Base-by-base conservation (phyloP, 306 rosid genomes). In the Begonia masoniana region DNA sequence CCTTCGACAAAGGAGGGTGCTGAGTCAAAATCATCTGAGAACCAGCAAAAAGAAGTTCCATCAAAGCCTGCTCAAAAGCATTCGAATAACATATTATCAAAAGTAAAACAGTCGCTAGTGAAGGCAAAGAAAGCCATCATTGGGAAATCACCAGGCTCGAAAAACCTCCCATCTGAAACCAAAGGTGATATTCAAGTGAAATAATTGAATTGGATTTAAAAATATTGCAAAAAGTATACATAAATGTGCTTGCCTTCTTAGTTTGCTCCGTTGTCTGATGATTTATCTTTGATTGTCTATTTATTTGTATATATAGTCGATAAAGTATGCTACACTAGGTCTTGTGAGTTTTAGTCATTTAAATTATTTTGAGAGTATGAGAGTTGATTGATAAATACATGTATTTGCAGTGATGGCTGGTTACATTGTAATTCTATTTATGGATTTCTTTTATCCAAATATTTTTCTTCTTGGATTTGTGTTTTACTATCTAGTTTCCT, bases 51-150 rank as follows among this genome's bases (percentile, higher is more conserved):
- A 43, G 56, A 63, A 53, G 69, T 74, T 59, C 58, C 77, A 48
- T 65, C 71, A 35, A 85, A 85, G 57, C 69, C 82, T 14, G 66
- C 64, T 52, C 92, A 77, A 11, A 86, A 75, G 77, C 95, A 82
- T 31, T 77, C 95, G 61, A 77, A 75, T 61, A 83, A 77, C 72
- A 61, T 82, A 14, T 63, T 86, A 43, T 80, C 93, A 42, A 86
- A 86, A 78, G 88, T 86, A 52, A 86, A 86, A 56, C 93, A 82
- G 56, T 75, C 93, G 47, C 72, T 86, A 9, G 95, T 73, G 58
- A 86, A 86, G 62, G 95, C 91, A 65, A 86, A 75, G 76, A 86
- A 86, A 69, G 95, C 95, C 12, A 78, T 86, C 57, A 86, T 74
- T 36, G 88, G 88, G 12, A 86, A 77, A 68, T 82, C 93, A 46